Evolutionary conservation across 140 eudicot genomes (phyloP).

Genomic region (Stevia rebaudiana): DNA sequence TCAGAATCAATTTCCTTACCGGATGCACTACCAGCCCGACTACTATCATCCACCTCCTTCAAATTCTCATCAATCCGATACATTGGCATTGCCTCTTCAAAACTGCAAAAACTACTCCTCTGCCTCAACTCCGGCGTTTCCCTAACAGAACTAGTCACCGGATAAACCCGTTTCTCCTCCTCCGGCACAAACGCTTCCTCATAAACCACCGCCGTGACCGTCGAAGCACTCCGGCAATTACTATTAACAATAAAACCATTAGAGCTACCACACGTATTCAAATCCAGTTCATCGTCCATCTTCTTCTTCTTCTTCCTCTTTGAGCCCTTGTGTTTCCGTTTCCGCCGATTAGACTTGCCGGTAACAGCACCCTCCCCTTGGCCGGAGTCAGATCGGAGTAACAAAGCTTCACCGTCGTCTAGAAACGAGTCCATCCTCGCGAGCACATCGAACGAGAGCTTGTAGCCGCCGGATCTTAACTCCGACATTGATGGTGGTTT

Average conservation of each 20-base stretch:
- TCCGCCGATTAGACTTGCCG: conserved; percentile 28
- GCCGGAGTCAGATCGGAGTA: conserved; percentile 46
- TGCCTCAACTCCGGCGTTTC: conserved; percentile 53
- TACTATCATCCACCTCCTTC: conserved; percentile 32
- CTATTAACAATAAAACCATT: conserved; percentile 12
- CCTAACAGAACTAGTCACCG: conserved; percentile 25
- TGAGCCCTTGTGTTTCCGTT: conserved; percentile 30
- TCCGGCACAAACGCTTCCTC: conserved; percentile 38
- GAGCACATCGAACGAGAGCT: conserved; percentile 56
- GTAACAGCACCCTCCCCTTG: not conserved
- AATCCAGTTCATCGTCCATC: conserved; percentile 6
- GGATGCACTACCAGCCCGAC: conserved; percentile 19
- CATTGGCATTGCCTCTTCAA: conserved; percentile 20
- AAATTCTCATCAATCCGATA: conserved; percentile 36
- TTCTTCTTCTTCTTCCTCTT: conserved; percentile 34
- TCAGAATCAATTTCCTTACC: conserved; percentile 25
- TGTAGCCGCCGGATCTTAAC: conserved; percentile 49
- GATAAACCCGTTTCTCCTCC: conserved; percentile 28
- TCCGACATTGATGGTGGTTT: conserved; percentile 24
- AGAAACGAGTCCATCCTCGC: conserved; percentile 30
- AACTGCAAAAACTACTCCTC: conserved; percentile 45
- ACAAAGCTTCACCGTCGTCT: conserved; percentile 26
- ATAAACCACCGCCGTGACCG: conserved; percentile 36
- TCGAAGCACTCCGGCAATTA: conserved; percentile 26
- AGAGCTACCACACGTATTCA: conserved; percentile 16